Conservation (phyloP, 192 early-diverging fungal species). For the Geosiphon pyriformis region DNA sequence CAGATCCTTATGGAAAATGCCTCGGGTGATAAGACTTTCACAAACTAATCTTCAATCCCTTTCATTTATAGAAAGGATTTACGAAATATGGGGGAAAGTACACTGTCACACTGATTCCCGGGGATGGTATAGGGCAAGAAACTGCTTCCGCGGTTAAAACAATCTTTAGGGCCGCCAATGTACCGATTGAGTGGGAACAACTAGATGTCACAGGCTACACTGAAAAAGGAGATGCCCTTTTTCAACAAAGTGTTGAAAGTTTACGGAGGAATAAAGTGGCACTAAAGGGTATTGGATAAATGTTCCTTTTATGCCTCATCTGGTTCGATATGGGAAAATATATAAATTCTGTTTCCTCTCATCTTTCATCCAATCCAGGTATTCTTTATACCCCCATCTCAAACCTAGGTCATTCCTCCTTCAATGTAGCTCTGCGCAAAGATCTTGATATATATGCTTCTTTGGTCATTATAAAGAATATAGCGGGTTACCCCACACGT, state of each 20-base stretch:
- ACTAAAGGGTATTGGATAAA: conserved; percentile 82
- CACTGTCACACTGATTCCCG: conserved; percentile 96
- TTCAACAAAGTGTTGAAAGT: conserved; percentile 88
- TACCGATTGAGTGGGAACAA: conserved; percentile 96
- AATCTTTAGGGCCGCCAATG: conserved; percentile 88
- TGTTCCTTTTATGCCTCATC: too few species aligned
- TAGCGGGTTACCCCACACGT: conserved; percentile 79
- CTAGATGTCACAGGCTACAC: conserved; percentile 94
- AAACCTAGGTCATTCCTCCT: conserved; percentile 82
- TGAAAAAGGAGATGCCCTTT: conserved; percentile 68
- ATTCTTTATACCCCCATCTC: conserved; percentile 83
- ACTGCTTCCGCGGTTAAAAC: conserved; percentile 86
- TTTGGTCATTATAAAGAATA: conserved; percentile 84
- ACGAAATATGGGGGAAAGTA: conserved; percentile 88
- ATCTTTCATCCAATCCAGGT: neutral
- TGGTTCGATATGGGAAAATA: too few species aligned
- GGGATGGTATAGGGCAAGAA: conserved; percentile 97
- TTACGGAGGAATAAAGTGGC: conserved; percentile 94
- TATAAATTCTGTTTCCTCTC: neutral
- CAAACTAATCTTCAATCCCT: too few species aligned
- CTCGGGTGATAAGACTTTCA: too few species aligned
- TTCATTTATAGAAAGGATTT: neutral
- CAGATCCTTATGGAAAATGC: too few species aligned
- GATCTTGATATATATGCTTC: conserved; percentile 99
- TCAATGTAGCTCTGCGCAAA: conserved; percentile 96